Conservation (phyloP, 805 yeast genomes). For the Scheffersomyces spartinae region DNA sequence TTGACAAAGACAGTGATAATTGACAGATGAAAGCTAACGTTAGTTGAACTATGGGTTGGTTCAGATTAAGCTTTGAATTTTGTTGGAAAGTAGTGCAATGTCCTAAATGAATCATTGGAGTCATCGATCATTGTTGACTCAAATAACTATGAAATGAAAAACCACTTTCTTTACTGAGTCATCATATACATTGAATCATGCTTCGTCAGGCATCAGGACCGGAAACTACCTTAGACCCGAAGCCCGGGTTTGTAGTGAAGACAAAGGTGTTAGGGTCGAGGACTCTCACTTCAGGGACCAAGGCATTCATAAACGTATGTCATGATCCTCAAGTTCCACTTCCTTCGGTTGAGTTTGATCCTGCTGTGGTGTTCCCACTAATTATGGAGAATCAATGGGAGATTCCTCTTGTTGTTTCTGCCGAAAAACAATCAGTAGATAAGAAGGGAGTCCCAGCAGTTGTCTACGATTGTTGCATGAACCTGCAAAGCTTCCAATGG, state of each 20-base stretch:
- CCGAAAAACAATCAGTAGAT: slow-evolving; percentile 44
- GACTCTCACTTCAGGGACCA: slow-evolving; percentile 28
- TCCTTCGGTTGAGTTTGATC: slow-evolving; percentile 44
- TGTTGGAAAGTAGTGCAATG: background rate
- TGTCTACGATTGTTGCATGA: slow-evolving; percentile 74
- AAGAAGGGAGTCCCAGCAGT: slow-evolving; percentile 56
- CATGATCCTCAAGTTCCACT: slow-evolving; percentile 52
- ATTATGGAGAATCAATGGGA: slow-evolving; percentile 73
- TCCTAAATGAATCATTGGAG: background rate
- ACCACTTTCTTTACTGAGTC: background rate
- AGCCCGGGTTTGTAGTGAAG: slow-evolving; percentile 66
- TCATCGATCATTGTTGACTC: background rate
- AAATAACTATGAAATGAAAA: background rate
- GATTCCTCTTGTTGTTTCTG: slow-evolving; percentile 67
- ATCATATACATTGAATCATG: background rate
- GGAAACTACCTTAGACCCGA: slow-evolving; percentile 31
- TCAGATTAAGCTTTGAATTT: background rate
- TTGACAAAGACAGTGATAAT: slow-evolving; percentile 2
- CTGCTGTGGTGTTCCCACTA: slow-evolving; percentile 46
- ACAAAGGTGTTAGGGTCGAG: slow-evolving; percentile 35
- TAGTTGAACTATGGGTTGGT: no score
- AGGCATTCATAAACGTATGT: slow-evolving; percentile 73
- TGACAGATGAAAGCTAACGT: slow-evolving; percentile 1
- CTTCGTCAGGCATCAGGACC: background rate
- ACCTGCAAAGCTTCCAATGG: slow-evolving; percentile 52